phyloP scores from a whole-genome alignment of 345 rosid genomes.

The Eucalyptus erythrocorys region DNA sequence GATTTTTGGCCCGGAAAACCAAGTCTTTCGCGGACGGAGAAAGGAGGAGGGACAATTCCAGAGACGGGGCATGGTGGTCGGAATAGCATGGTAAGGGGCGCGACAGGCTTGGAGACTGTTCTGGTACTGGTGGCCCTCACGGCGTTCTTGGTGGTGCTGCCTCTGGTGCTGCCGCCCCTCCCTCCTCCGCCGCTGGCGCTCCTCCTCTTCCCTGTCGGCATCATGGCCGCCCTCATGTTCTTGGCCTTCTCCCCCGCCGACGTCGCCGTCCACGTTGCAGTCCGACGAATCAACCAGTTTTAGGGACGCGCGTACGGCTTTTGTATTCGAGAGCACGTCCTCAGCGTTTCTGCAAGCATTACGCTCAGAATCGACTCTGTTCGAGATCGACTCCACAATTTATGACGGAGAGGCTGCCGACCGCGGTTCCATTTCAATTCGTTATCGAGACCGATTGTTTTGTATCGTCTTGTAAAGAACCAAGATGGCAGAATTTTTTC shows the following conservation, averaged over 20 bases:
- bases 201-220: conserved; percentile 47
- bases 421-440: not conserved
- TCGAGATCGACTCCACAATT: not conserved
- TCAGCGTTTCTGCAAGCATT: not conserved
- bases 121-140: conserved; percentile 21
- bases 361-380: not conserved
- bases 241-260: conserved; percentile 44
- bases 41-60: not conserved
- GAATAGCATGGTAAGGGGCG: not conserved
- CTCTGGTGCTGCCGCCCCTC: conserved; percentile 54
- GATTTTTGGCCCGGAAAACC: not conserved
- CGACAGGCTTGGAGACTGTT: conserved; percentile 9
- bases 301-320: not conserved
- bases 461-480: not conserved
- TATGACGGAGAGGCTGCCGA: not conserved
- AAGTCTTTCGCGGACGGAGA: not conserved
- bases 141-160: conserved; percentile 38
- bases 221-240: conserved; percentile 58
- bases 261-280: not conserved
- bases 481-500: not conserved
- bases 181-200: conserved; percentile 59
- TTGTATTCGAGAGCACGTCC: not conserved
- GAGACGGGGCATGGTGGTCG: not conserved
- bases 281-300: not conserved
- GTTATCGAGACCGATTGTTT: not conserved